A percentile compares a stretch with the other conserved stretches of the same genome.
phyloP scores from a whole-genome alignment of 768 basidiomycete genomes.

The Boletus reticulatus region DNA sequence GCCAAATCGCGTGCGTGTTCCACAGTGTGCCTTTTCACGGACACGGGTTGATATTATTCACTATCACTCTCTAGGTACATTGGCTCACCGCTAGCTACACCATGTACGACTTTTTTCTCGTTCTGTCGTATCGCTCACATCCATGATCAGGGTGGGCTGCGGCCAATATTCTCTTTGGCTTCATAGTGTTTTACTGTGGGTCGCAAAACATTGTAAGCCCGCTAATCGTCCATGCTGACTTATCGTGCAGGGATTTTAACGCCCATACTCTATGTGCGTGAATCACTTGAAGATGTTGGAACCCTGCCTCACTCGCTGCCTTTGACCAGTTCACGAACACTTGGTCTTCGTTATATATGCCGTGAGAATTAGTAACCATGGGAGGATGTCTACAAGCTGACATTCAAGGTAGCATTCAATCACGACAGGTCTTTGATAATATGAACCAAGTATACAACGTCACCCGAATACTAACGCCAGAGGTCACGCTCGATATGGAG shows the following conservation, averaged over 20 bases:
- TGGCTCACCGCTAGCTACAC: conserved; percentile 62
- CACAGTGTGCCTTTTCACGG: not conserved
- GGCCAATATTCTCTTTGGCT: conserved; percentile 66
- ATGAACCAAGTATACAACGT: conserved; percentile 56
- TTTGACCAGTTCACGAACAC: conserved; percentile 53
- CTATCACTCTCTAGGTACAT: conserved; percentile 19
- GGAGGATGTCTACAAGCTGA: not conserved
- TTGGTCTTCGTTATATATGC: conserved; percentile 59
- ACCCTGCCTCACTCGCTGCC: not conserved
- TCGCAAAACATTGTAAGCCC: not conserved
- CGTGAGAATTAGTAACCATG: conserved; percentile 35
- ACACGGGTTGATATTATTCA: not conserved
- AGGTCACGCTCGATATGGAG: conserved; percentile 51
- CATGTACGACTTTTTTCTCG: conserved; percentile 37
- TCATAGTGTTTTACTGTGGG: conserved; percentile 70
- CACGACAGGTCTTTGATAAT: conserved; percentile 63
- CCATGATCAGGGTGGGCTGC: conserved; percentile 60
- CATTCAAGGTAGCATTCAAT: conserved; percentile 45
- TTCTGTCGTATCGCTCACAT: not conserved
- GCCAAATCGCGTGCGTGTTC: conserved; percentile 47
- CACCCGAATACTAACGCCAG: conserved; percentile 49
- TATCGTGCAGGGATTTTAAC: conserved; percentile 27
- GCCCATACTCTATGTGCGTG: conserved; percentile 46
- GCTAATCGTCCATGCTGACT: not conserved
- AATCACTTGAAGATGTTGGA: conserved; percentile 39